Evolutionary conservation across 768 basidiomycete genomes (phyloP).

Genomic region (Lentinula edodes): DNA sequence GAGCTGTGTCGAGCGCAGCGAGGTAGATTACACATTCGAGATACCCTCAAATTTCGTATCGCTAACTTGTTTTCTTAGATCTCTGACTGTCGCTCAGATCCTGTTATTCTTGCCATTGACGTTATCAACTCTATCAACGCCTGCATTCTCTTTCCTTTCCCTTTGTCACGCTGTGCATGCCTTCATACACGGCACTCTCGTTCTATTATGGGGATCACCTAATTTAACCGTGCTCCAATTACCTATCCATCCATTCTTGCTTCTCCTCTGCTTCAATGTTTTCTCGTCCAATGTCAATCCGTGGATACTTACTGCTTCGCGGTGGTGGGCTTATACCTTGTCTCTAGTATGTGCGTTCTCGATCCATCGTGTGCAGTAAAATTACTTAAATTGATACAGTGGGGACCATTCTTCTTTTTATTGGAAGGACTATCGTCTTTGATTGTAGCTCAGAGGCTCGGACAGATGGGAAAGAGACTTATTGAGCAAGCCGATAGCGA

Average conservation of each 20-base stretch:
- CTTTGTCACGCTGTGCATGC: constrained; percentile 72
- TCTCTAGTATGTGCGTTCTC: constrained; percentile 56
- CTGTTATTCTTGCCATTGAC: constrained; percentile 81
- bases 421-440: constrained; percentile 84
- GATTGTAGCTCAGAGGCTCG: constrained; percentile 75
- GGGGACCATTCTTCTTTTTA: constrained; percentile 51
- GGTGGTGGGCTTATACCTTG: constrained; percentile 70
- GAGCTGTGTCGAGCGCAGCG: constrained; percentile 4
- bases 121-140: constrained; percentile 72
- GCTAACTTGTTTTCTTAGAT: constrained; percentile 30
- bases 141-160: constrained; percentile 78
- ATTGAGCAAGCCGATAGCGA: constrained; percentile 67
- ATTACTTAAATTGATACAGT: neutral
- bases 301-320: constrained; percentile 48
- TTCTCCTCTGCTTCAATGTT: constrained; percentile 82
- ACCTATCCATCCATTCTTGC: constrained; percentile 81
- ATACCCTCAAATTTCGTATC: neutral
- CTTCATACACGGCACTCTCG: constrained; percentile 76
- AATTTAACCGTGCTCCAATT: constrained; percentile 75
- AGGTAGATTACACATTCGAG: neutral
- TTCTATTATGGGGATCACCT: constrained; percentile 65
- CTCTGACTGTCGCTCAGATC: constrained; percentile 76
- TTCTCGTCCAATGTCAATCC: constrained; percentile 65
- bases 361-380: neutral
- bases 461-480: constrained; percentile 69